phyloP scores from a whole-genome alignment of 805 yeast species.

The Cyberlindnera suaveolens region DNA sequence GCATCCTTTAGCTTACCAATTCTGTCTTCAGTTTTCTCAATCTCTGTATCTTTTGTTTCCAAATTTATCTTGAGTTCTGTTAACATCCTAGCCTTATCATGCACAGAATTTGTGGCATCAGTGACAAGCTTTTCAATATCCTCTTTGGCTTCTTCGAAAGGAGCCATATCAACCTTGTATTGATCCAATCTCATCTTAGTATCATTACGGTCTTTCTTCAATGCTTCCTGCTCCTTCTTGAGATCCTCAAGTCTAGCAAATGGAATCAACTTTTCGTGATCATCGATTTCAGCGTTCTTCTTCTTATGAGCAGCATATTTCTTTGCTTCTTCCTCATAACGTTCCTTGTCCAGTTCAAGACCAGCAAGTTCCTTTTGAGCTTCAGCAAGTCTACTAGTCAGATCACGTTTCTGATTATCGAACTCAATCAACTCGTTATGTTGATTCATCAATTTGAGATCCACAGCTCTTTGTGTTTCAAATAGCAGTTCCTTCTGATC shows the following conservation, averaged over 20 bases:
- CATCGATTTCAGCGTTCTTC: slow-evolving; percentile 39
- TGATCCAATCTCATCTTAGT: slow-evolving; percentile 24
- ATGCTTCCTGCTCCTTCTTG: slow-evolving; percentile 10
- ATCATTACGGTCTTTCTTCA: slow-evolving; percentile 23
- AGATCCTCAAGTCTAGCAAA: slow-evolving; percentile 42
- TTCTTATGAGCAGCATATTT: slow-evolving; percentile 40
- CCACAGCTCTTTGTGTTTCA: slow-evolving; percentile 80
- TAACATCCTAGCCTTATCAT: slow-evolving; percentile 20
- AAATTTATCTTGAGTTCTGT: slow-evolving; percentile 14
- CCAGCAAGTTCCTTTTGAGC: slow-evolving; percentile 14
- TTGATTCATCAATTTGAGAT: slow-evolving; percentile 46
- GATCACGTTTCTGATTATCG: slow-evolving; percentile 37
- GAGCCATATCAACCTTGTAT: slow-evolving; percentile 19
- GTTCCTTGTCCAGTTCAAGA: slow-evolving; percentile 26
- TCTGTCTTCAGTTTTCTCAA: slow-evolving; percentile 23
- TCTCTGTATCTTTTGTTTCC: slow-evolving; percentile 26
- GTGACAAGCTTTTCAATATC: slow-evolving; percentile 22
- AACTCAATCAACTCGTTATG: slow-evolving; percentile 52
- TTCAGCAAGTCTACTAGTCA: slow-evolving; percentile 31
- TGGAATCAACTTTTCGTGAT: slow-evolving; percentile 42
- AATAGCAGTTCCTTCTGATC: slow-evolving; percentile 66
- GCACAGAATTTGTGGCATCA: slow-evolving; percentile 23
- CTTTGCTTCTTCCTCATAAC: slow-evolving; percentile 42
- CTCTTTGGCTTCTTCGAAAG: slow-evolving; percentile 17
- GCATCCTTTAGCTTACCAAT: not conserved